Evolutionary conservation across 176 grass and related monocot genomes (phyloP).

Genomic region (Thalia dealbata): DNA sequence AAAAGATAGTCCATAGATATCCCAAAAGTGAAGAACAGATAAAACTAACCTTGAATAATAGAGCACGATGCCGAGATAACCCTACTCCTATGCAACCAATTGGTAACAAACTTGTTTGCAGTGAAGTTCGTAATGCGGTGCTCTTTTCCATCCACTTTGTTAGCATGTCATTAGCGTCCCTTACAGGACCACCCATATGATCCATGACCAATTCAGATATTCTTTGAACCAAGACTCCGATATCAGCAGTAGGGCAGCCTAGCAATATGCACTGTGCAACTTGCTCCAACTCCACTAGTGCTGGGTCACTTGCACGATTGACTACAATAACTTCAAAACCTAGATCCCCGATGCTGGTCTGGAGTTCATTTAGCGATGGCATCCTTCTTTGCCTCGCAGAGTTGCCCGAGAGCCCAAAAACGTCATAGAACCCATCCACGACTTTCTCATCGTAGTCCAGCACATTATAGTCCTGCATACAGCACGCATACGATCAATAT

Average conservation of each 20-base stretch:
- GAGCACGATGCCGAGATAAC: conserved; percentile 75
- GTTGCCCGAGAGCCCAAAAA: conserved; percentile 56
- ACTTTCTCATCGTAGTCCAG: conserved; percentile 96
- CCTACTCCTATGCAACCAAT: conserved; percentile 96
- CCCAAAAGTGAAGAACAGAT: not conserved
- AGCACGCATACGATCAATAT: conserved; percentile 9
- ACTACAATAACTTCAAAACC: conserved; percentile 98
- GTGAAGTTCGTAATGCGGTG: conserved; percentile 68
- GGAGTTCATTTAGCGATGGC: conserved; percentile 82
- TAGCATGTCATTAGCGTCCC: conserved; percentile 80
- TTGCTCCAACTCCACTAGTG: conserved; percentile 83
- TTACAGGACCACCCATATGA: conserved; percentile 90
- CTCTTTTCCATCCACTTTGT: conserved; percentile 78
- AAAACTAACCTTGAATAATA: conserved; percentile 81
- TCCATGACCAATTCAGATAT: conserved; percentile 91
- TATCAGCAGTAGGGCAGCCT: conserved; percentile 65
- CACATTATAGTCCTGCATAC: conserved; percentile 75
- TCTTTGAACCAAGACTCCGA: conserved; percentile 70
- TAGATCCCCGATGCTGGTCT: conserved; percentile 81
- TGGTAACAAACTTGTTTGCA: conserved; percentile 86
- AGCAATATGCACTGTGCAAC: conserved; percentile 83
- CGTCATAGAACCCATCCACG: conserved; percentile 95
- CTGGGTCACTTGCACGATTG: conserved; percentile 73
- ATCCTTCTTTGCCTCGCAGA: conserved; percentile 59
- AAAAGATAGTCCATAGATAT: not conserved